Evolutionary conservation across 768 basidiomycete genomes (phyloP), one percentile per base, ranked within the genome.

Genomic region (Termitomyces sp.): DNA sequence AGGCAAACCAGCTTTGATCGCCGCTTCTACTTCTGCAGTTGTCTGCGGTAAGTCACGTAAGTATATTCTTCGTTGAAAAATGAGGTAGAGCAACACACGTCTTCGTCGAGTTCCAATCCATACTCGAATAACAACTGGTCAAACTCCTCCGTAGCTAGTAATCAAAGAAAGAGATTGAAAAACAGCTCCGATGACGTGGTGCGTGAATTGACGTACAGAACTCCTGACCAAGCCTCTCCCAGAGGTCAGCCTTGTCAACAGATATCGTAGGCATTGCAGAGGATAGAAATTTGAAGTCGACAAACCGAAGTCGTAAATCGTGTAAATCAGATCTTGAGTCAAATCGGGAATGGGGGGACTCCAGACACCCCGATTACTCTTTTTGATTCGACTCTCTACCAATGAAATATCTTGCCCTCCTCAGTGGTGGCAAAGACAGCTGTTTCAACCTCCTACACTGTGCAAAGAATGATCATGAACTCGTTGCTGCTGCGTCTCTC

Each of bases 391-490:
- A 42, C 56, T 32, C 46, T 40, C 14, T 3, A 29, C 62, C 57
- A 47, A 95, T 96, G 93, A 93, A 94, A 75, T 92, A 93, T 70
- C 84, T 98, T 67, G 96, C 89, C 2, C 76, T 99, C 57, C 85
- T 99, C 60, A 98, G 95, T 57, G 97, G 97, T 38, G 97, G 97
- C 31, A 99, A 99, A 73, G 97, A 99, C 73, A 93, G 90, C 70
- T 95, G 93, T 77, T 98, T 87, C 80, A 98, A 96, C 66, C 83
- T 98, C 42, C 72, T 93, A 11, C 95, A 98, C 72, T 96, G 94
- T 68, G 74, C 82, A 47, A 78, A 81, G 58, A 92, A 97, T 66
- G 88, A 92, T 1, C 96, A 99, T 68, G 77, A 90, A 57, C 83
- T 98, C 40, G 74, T 95, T 9, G 93, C 94, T 11, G 86, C 94